Evolutionary conservation across 2,329 filamentous ascomycete species (phyloP).

Genomic region (Monosporascus ibericus): DNA sequence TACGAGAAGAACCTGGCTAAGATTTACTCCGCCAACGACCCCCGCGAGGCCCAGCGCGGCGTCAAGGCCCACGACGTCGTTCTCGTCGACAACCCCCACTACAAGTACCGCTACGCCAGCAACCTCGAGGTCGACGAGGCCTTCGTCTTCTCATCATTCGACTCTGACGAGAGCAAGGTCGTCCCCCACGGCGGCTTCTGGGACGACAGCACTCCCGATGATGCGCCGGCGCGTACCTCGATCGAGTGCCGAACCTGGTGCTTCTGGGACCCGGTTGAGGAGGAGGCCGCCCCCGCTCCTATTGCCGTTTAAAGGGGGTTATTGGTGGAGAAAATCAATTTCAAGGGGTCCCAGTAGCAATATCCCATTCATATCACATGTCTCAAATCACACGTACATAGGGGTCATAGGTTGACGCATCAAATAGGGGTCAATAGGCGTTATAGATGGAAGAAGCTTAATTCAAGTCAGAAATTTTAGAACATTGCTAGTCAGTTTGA

Average conservation of each 20-base stretch:
- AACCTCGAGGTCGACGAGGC: constrained; percentile 19
- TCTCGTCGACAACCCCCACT: constrained; percentile 18
- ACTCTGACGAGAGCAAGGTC: constrained; percentile 21
- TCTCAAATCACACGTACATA: too few species aligned
- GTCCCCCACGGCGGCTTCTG: constrained; percentile 23
- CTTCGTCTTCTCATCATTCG: constrained; percentile 23
- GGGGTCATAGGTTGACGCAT: too few species aligned
- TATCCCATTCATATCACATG: too few species aligned
- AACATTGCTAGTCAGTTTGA: too few species aligned
- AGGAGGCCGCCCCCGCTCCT: not conserved
- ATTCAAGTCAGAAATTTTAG: too few species aligned
- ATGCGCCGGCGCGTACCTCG: not conserved
- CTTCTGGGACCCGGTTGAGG: not conserved
- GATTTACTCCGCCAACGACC: constrained; percentile 21
- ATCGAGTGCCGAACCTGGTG: not conserved
- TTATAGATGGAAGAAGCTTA: too few species aligned
- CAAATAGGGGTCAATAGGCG: too few species aligned
- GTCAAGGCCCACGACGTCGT: constrained; percentile 22
- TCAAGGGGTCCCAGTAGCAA: too few species aligned
- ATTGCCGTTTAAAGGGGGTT: not conserved
- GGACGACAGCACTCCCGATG: constrained; percentile 10
- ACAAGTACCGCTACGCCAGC: constrained; percentile 23
- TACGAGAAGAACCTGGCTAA: constrained; percentile 20
- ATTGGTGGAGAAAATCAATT: too few species aligned
- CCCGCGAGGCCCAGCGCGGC: constrained; percentile 17